Evolutionary conservation across 768 basidiomycete genomes (phyloP), one percentile per base, ranked within the genome.

Genomic region (Boletus patriciae): DNA sequence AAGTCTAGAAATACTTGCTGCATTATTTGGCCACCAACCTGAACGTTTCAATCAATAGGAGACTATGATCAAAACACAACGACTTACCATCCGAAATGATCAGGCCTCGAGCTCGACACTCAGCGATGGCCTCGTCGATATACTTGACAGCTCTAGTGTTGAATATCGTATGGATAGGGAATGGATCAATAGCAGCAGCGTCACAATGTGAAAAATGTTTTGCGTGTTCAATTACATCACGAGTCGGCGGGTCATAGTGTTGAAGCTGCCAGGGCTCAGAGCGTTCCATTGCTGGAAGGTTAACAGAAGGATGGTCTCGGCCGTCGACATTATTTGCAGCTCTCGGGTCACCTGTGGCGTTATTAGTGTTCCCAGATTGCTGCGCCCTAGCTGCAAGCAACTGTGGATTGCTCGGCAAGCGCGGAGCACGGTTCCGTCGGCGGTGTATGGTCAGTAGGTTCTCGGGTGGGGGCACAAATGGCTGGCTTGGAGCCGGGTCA

Each of bases 1-100:
- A 3, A 59, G 54, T 37, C 40, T 59, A 3, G 13, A 16, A 18
- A 59, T 55, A 25, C 33, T n/a, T 1, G 31, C 25, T 3, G 25
- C 7, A 5, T 59, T 18, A 2, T 55, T 8, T 10, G 54, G 53
- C 58, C 48, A 55, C 44, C 58, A 59, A 4, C 53, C 49, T 59
- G 33, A 33, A 12, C 6, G 7, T 19, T 29, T n/a, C n/a, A n/a
- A n/a, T n/a, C n/a, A n/a, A n/a, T n/a, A n/a, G n/a, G n/a, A n/a
- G n/a, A n/a, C n/a, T n/a, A n/a, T n/a, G n/a, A n/a, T n/a, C n/a
- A n/a, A n/a, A n/a, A n/a, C n/a, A n/a, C n/a, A n/a, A n/a, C n/a
- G n/a, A n/a, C n/a, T 37, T 37, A 50, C 33, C 47, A 18, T 47
- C 25, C 29, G 42, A 41, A 27, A 42, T 7, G 4, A 48, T n/a